These are phyloP conservation scores for Castanospermum australe DNA, from an alignment of 306 rosid genomes.

Conservation along the genomic window DNA sequence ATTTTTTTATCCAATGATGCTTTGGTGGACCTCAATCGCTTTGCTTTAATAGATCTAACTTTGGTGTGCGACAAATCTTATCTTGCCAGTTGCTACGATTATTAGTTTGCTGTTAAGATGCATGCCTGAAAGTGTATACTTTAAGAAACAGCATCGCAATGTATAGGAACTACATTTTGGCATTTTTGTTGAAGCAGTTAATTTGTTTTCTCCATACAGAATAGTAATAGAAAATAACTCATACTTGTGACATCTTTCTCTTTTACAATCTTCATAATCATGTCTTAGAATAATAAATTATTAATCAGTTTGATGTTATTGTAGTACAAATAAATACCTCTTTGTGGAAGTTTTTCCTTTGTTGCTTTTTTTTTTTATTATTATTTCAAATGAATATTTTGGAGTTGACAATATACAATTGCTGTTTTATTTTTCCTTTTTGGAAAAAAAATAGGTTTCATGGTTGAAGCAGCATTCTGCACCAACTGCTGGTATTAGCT, in stretches of 20 bases:
- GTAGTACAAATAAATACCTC: neutral
- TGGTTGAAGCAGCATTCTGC: conserved; percentile 99
- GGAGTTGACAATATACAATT: conserved; percentile 1
- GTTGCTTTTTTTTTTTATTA: conserved; percentile 4
- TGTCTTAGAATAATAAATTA: neutral
- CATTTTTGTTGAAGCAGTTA: conserved; percentile 6
- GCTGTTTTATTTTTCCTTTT: neutral
- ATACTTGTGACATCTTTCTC: conserved; percentile 11
- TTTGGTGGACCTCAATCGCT: neutral
- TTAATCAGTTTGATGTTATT: conserved; percentile 12
- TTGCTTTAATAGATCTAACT: neutral
- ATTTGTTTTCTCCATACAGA: conserved; percentile 12
- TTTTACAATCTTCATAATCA: neutral
- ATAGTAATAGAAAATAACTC: neutral
- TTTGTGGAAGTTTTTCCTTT: conserved; percentile 7
- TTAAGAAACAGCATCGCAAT: neutral
- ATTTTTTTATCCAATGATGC: neutral
- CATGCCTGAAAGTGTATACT: neutral
- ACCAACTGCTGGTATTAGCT: conserved; percentile 95
- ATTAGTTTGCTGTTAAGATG: neutral
- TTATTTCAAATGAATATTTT: conserved; percentile 5
- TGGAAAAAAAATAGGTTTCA: conserved; percentile 52
- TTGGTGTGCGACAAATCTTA: neutral
- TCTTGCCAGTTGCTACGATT: neutral
- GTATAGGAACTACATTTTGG: neutral